Conservation (phyloP, 768 basidiomycete genomes). For the Mycena epipterygia region DNA sequence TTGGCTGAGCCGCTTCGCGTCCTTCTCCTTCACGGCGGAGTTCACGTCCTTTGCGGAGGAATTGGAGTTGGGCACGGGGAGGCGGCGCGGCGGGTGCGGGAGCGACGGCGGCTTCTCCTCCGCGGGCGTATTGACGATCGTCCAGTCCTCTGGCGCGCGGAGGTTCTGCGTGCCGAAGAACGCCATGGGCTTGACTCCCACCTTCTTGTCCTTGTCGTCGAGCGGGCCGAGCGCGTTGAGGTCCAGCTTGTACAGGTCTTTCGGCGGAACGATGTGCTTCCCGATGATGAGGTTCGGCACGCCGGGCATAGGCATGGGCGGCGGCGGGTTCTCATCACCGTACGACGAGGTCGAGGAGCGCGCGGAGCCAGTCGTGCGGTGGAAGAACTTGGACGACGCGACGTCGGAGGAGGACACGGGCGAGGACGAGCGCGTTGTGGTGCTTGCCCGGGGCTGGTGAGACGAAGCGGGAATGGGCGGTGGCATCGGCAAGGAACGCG, state of each 20-base stretch:
- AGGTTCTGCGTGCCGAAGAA: constrained; percentile 27
- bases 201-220: constrained; percentile 31
- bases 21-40: neutral
- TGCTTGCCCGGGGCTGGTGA: constrained; percentile 53
- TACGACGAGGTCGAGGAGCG: constrained; percentile 73
- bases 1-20: constrained; percentile 20
- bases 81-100: constrained; percentile 55
- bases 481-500: constrained; percentile 29
- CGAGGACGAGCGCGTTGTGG: constrained; percentile 71
- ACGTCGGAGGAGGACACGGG: constrained; percentile 72
- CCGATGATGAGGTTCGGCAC: constrained; percentile 49
- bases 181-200: constrained; percentile 13
- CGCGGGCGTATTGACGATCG: constrained; percentile 49
- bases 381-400: constrained; percentile 67
- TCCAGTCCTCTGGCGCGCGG: constrained; percentile 47
- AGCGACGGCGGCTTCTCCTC: constrained; percentile 51
- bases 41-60: constrained; percentile 15
- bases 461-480: constrained; percentile 34
- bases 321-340: constrained; percentile 50
- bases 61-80: constrained; percentile 21
- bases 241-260: constrained; percentile 62
- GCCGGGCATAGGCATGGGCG: constrained; percentile 46
- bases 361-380: constrained; percentile 56
- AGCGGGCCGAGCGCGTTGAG: constrained; percentile 35
- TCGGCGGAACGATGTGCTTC: constrained; percentile 69